Evolutionary conservation across 805 yeast genomes (phyloP).

Genomic region (Starmera caribaea): DNA sequence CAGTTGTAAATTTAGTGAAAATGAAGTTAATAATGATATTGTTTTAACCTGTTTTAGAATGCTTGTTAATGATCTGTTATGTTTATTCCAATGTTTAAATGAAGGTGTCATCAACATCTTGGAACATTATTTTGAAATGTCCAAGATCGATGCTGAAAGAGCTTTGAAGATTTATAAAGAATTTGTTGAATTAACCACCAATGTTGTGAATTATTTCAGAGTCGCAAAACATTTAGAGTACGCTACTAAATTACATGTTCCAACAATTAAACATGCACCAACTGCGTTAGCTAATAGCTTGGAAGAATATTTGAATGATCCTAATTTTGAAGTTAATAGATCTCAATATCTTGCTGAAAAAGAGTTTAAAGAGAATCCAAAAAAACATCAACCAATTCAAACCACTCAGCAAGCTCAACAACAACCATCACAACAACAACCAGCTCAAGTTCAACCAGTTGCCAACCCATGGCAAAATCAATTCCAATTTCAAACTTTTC

Average conservation of each 20-base stretch:
- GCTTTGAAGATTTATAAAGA: slow-evolving; percentile 76
- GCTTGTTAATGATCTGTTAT: slow-evolving; percentile 80
- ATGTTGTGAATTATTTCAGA: slow-evolving; percentile 79
- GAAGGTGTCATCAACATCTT: slow-evolving; percentile 92
- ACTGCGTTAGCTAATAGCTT: slow-evolving; percentile 81
- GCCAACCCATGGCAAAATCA: slow-evolving; percentile 20
- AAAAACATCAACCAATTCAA: slow-evolving; percentile 24
- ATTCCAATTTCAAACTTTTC: slow-evolving; percentile 22
- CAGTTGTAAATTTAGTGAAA: slow-evolving; percentile 65
- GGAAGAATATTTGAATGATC: slow-evolving; percentile 83
- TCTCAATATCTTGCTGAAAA: slow-evolving; percentile 68
- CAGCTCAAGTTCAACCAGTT: slow-evolving; percentile 16
- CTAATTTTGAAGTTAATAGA: slow-evolving; percentile 72
- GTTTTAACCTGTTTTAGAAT: slow-evolving; percentile 76
- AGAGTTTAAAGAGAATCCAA: slow-evolving; percentile 25
- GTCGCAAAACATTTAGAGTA: slow-evolving; percentile 84
- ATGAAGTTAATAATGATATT: slow-evolving; percentile 78
- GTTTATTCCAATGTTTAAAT: slow-evolving; percentile 81
- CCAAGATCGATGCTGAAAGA: slow-evolving; percentile 74
- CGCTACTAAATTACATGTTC: slow-evolving; percentile 83
- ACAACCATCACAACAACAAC: slow-evolving; percentile 22
- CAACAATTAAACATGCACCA: slow-evolving; percentile 95
- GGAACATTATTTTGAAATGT: slow-evolving; percentile 93
- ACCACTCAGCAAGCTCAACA: slow-evolving; percentile 19
- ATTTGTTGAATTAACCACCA: slow-evolving; percentile 78